Conservation (phyloP, 1,284 basidiomycete species). For the Afroboletus lepidellus region DNA sequence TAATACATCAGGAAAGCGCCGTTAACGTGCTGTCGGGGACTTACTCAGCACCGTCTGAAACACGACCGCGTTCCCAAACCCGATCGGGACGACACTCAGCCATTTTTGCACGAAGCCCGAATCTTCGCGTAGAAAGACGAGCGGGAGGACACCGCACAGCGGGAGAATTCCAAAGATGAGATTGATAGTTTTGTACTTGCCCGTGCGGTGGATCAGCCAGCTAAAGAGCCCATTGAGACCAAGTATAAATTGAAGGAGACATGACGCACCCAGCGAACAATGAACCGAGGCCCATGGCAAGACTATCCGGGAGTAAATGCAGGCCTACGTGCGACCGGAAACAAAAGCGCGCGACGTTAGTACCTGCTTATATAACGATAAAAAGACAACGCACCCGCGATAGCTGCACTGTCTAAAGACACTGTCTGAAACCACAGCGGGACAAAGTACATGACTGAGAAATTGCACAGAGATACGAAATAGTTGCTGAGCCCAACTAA, state of each 20-base stretch:
- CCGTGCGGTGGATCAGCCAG: constrained; percentile 22
- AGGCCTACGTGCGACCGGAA: constrained; percentile 9
- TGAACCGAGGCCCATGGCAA: constrained; percentile 22
- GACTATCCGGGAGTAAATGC: constrained; percentile 21
- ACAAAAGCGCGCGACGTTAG: background rate
- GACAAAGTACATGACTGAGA: constrained; percentile 72
- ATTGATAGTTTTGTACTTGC: constrained; percentile 11
- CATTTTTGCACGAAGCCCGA: constrained; percentile 23
- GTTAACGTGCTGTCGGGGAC: background rate
- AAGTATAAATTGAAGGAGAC: background rate
- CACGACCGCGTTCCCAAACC: constrained; percentile 24
- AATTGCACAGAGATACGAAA: constrained; percentile 52
- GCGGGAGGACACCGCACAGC: constrained; percentile 22
- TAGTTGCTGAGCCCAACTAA: constrained; percentile 48
- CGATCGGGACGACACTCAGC: constrained; percentile 22
- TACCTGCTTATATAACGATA: background rate
- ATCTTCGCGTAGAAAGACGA: constrained; percentile 21
- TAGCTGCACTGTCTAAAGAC: constrained; percentile 62
- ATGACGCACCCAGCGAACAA: constrained; percentile 16
- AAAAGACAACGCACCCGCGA: constrained; percentile 42
- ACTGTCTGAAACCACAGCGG: constrained; percentile 88
- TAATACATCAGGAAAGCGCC: background rate
- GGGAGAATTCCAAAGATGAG: background rate
- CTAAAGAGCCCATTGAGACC: background rate
- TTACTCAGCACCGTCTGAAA: constrained; percentile 22